phyloP scores from a whole-genome alignment of 768 basidiomycete species.

The Tephrocybe sp. region DNA sequence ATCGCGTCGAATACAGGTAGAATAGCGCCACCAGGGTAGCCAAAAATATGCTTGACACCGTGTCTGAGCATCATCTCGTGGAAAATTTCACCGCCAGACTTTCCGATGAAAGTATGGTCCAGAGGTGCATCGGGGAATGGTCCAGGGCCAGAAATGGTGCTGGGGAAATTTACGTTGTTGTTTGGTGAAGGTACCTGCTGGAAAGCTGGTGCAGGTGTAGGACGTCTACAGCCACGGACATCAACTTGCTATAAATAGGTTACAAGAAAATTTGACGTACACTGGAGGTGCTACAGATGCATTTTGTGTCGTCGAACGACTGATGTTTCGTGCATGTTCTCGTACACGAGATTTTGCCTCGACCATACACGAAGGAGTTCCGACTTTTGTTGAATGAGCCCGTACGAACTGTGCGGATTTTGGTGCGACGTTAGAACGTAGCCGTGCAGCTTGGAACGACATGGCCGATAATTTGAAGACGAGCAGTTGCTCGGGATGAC shows the following conservation, averaged over 20 bases:
- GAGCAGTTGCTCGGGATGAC: no score
- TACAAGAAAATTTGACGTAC: slow-evolving; percentile 37
- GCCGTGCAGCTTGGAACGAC: slow-evolving; percentile 40
- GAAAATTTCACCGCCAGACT: slow-evolving; percentile 96
- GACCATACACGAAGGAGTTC: slow-evolving; percentile 47
- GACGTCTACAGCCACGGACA: slow-evolving; percentile 43
- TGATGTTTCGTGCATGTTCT: slow-evolving; percentile 75
- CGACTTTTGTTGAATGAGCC: slow-evolving; percentile 48
- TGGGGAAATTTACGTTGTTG: slow-evolving; percentile 30
- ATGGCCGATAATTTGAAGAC: slow-evolving; percentile 26
- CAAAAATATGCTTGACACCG: slow-evolving; percentile 93
- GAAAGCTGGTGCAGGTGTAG: slow-evolving; percentile 55
- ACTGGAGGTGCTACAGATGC: slow-evolving; percentile 61
- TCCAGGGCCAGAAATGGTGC: slow-evolving; percentile 33
- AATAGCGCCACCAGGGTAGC: slow-evolving; percentile 97
- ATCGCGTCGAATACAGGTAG: slow-evolving; percentile 99
- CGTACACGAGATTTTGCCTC: slow-evolving; percentile 81
- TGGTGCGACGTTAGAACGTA: slow-evolving; percentile 40
- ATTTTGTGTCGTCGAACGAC: slow-evolving; percentile 57
- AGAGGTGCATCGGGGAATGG: slow-evolving; percentile 47
- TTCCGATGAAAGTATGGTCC: slow-evolving; percentile 87
- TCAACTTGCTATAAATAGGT: slow-evolving; percentile 9
- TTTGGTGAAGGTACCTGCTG: slow-evolving; percentile 39
- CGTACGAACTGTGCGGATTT: slow-evolving; percentile 37
- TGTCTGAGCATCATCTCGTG: slow-evolving; percentile 99